Evolutionary conservation across 2,329 filamentous ascomycete genomes (phyloP), one percentile per base, ranked within the genome.

Genomic region (Aspergillus ustus): DNA sequence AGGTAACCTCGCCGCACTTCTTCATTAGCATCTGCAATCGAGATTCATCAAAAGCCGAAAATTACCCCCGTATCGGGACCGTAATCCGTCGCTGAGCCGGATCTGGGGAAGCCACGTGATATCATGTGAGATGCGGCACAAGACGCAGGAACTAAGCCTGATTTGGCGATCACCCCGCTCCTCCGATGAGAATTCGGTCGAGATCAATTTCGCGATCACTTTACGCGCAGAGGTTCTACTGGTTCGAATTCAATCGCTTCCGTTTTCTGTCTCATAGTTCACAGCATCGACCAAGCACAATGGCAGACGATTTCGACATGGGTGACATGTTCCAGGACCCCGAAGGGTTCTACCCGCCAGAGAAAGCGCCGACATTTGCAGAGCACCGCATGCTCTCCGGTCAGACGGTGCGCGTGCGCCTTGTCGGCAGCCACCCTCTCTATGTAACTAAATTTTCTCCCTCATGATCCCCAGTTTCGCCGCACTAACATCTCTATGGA

Each of bases 341-440:
- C 7, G 85, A 87, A 58, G 91, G 87, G 72, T 97, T 86, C 81
- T 95, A 92, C 73, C 86, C 90, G 51, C 88, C 92, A 0, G 89
- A 92, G 51, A 91, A 91, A 52, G 85, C 89, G 52, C 88, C 92
- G 7, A 94, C 90, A 2, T 87, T 86, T 64, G 87, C 91, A 65
- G 84, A 87, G 48, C 90, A 96, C 80, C 86, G 83, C 22, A 85
- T 94, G 73, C 80, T 86, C 60, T 87, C 85, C 40, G 91, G 91
- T 63, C 76, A 87, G 66, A 80, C 81, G 29, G 80, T 96, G 66
- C 86, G 82, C 54, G 85, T 97, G 66, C 87, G 91, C 70, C 86
- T 97, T 13, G 91, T 97, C 49, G 93, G 93, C 63, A 89, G 91
- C 77, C 94, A 91, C 81, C 91, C 93, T 25, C 85, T 96, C 15